Evolutionary conservation across 257 asterid genomes (phyloP).

Genomic region (Solanum stenotomum): DNA sequence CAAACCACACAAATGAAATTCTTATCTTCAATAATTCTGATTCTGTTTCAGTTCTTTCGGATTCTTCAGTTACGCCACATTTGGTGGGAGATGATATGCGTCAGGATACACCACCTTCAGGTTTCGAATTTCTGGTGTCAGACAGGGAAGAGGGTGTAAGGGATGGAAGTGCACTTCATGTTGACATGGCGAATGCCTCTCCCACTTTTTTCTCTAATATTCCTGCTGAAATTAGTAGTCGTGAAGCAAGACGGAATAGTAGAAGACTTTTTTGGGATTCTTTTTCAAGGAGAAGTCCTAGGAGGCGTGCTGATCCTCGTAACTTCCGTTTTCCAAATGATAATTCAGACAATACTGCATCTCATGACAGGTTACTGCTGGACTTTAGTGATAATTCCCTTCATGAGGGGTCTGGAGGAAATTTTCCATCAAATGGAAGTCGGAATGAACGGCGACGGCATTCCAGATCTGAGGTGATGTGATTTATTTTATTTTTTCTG

Average conservation of each 20-base stretch:
- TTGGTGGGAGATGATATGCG: conserved; percentile 23
- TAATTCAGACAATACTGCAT: conserved; percentile 36
- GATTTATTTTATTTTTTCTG: neutral
- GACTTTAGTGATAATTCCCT: conserved; percentile 45
- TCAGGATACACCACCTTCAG: conserved; percentile 34
- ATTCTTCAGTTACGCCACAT: conserved; percentile 30
- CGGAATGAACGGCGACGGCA: conserved; percentile 44
- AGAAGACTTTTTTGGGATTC: conserved; percentile 93
- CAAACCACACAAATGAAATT: conserved; percentile 44
- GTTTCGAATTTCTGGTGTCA: conserved; percentile 37
- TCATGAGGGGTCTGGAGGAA: conserved; percentile 46
- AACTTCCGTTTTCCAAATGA: conserved; percentile 32
- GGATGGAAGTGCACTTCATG: conserved; percentile 41
- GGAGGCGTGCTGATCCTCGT: conserved; percentile 52
- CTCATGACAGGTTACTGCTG: conserved; percentile 53
- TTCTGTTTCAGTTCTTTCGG: conserved; percentile 39
- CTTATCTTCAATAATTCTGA: conserved; percentile 41
- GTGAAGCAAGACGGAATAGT: conserved; percentile 48
- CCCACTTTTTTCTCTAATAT: conserved; percentile 29
- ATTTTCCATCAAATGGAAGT: conserved; percentile 31
- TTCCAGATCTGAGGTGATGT: conserved; percentile 75
- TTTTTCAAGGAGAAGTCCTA: conserved; percentile 61
- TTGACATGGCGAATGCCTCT: conserved; percentile 45
- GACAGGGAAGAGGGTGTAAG: conserved; percentile 52
- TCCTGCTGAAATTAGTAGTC: conserved; percentile 48